Evolutionary conservation across 2,329 filamentous ascomycete genomes (phyloP).

Genomic region (Cercospora nicotianae): DNA sequence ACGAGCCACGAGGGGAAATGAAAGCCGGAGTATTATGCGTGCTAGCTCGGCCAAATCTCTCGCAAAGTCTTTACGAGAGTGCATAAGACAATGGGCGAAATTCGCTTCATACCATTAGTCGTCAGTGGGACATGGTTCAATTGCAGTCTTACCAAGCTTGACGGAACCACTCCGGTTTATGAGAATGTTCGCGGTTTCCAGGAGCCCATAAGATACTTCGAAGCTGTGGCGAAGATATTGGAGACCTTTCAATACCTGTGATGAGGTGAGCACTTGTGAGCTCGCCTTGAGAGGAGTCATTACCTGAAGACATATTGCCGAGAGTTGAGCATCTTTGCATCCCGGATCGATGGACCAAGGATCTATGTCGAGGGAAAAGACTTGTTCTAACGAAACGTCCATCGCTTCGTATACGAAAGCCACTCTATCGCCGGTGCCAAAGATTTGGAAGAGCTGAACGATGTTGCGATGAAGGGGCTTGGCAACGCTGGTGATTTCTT

Average conservation of each 20-base stretch:
- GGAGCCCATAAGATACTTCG: background rate
- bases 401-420: background rate
- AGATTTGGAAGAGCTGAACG: background rate
- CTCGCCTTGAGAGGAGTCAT: background rate
- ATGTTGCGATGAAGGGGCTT: background rate
- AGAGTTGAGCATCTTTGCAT: background rate
- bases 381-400: background rate
- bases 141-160: background rate
- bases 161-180: background rate
- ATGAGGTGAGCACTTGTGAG: background rate
- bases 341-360: background rate
- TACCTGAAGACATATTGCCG: background rate
- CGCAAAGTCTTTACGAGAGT: background rate
- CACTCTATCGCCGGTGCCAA: background rate
- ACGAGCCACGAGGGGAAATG: background rate
- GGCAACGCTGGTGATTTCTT: background rate
- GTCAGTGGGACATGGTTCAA: background rate
- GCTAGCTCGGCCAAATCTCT: background rate
- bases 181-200: background rate
- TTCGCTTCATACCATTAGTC: background rate
- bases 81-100: background rate
- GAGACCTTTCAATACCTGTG: background rate
- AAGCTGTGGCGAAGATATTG: background rate
- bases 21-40: background rate
- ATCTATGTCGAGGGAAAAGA: background rate